Conservation (phyloP, 345 rosid genomes). For the Sapria himalayana region DNA sequence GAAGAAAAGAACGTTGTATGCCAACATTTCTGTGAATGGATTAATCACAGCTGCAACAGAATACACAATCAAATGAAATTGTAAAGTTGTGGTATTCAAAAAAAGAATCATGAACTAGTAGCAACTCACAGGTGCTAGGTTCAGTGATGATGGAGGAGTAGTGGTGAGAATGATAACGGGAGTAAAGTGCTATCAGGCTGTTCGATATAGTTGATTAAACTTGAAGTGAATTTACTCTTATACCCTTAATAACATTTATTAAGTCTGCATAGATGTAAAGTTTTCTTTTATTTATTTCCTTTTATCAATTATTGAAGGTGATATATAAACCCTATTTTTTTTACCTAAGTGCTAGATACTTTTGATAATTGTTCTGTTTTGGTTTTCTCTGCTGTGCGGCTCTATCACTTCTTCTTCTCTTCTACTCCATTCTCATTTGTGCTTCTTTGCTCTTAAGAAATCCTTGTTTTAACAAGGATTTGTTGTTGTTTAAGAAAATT, state of each 20-base stretch:
- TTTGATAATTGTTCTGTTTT: too few relatives aligned
- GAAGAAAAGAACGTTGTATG: conserved; percentile 26
- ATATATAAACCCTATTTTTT: too few relatives aligned
- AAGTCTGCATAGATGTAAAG: neutral
- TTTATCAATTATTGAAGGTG: too few relatives aligned
- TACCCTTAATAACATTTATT: conserved; percentile 31
- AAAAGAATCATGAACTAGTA: neutral
- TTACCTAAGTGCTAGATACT: too few relatives aligned
- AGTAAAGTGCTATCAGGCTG: conserved; percentile 18
- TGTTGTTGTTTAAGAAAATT: too few relatives aligned
- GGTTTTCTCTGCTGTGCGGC: too few relatives aligned
- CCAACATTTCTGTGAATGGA: conserved; percentile 54
- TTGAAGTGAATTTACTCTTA: conserved; percentile 39
- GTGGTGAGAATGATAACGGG: conserved; percentile 86
- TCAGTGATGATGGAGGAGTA: conserved; percentile 73
- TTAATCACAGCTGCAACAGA: conserved; percentile 47
- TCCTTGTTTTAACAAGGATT: too few relatives aligned
- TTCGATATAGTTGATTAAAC: conserved; percentile 18
- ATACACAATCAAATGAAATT: neutral
- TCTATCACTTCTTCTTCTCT: too few relatives aligned
- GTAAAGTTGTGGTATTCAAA: too few relatives aligned
- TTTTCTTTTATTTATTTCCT: too few relatives aligned
- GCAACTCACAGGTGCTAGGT: conserved; percentile 46
- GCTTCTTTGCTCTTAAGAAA: too few relatives aligned
- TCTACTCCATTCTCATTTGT: too few relatives aligned